These are phyloP conservation scores for Pisolithus orientalis DNA, from an alignment of 768 basidiomycete species.

Conservation along the genomic window DNA sequence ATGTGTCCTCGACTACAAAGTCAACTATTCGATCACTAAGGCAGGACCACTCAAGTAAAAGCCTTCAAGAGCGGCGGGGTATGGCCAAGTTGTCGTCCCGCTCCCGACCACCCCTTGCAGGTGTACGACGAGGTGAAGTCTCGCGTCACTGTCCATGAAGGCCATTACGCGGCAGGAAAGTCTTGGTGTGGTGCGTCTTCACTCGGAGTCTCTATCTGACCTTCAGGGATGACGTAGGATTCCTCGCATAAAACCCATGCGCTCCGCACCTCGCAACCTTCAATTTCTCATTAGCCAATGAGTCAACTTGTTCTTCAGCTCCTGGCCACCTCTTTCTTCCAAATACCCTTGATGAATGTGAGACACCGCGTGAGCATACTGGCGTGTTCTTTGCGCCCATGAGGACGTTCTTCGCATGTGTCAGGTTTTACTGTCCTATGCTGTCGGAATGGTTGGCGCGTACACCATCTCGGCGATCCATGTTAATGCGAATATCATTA, in stretches of 20 bases:
- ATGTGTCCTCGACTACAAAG: too few species aligned
- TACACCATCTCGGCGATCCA: conserved; percentile 9
- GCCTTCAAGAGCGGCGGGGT: conserved; percentile 40
- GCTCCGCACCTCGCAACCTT: conserved; percentile 58
- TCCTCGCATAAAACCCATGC: conserved; percentile 46
- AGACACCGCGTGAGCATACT: conserved; percentile 8
- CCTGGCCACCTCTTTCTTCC: conserved; percentile 14
- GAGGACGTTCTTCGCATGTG: conserved; percentile 3
- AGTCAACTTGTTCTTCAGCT: conserved; percentile 11
- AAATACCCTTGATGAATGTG: background rate
- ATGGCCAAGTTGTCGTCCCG: conserved; percentile 43
- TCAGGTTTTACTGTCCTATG: conserved; percentile 18
- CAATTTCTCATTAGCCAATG: conserved; percentile 36
- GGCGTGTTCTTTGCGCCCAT: conserved; percentile 16
- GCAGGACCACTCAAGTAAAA: conserved; percentile 67
- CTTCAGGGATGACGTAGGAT: background rate
- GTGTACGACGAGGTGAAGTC: conserved; percentile 83
- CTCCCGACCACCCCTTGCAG: conserved; percentile 67
- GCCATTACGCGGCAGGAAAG: conserved; percentile 72
- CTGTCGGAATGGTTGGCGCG: conserved; percentile 7
- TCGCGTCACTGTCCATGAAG: conserved; percentile 73
- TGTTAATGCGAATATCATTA: conserved; percentile 17
- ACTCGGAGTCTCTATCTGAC: background rate
- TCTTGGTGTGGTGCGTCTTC: conserved; percentile 62
- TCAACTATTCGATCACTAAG: conserved; percentile 30